A percentile compares a stretch with the other conserved stretches of the same genome.
phyloP scores from a whole-genome alignment of 306 rosid species.

The Castanopsis chinensis region DNA sequence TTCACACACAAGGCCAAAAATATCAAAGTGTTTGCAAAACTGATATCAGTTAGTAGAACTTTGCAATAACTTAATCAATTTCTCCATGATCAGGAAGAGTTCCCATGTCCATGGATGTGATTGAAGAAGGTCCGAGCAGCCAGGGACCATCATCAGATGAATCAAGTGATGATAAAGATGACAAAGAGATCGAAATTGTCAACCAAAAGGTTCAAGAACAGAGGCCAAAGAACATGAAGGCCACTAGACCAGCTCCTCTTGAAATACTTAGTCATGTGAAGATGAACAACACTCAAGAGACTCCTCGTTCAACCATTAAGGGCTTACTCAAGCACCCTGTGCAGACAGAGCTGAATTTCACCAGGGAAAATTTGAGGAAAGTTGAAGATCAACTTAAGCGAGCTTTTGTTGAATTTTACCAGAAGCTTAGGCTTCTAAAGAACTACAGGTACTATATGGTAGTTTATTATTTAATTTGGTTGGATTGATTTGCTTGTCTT shows the following conservation, averaged over 20 bases:
- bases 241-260: conserved; percentile 42
- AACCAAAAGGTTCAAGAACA: conserved; percentile 15
- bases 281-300: conserved; percentile 49
- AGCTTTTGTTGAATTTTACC: conserved; percentile 58
- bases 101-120: conserved; percentile 41
- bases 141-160: conserved; percentile 30
- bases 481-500: neutral
- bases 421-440: conserved; percentile 68
- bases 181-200: neutral
- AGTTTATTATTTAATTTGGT: neutral
- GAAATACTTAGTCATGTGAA: conserved; percentile 47
- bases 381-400: conserved; percentile 49
- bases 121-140: conserved; percentile 38
- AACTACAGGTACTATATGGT: conserved; percentile 41
- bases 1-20: too few relatives aligned
- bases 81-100: conserved; percentile 30
- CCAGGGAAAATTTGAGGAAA: conserved; percentile 41
- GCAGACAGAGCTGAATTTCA: conserved; percentile 48
- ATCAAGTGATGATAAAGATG: neutral
- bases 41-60: too few relatives aligned
- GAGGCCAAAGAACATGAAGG: neutral
- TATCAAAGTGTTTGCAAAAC: too few relatives aligned
- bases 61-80: too few relatives aligned
- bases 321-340: conserved; percentile 39
- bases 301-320: conserved; percentile 62